Conservation (phyloP, 108 stramenopile species). For the Cylindrotheca fusiformis region DNA sequence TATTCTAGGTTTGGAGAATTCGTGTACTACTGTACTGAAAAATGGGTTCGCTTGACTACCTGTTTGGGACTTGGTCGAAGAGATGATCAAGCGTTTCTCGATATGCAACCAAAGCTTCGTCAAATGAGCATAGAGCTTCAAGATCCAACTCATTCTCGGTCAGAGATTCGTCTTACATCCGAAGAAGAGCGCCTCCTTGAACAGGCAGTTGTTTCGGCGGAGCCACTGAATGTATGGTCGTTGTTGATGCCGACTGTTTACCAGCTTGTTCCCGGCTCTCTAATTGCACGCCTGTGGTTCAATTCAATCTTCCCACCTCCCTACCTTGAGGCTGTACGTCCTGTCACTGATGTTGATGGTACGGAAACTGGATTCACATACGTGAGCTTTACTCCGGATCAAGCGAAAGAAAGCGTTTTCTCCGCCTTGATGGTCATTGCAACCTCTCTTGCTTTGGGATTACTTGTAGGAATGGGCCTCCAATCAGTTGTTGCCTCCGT, state of each 20-base stretch:
- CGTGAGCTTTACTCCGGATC: not conserved
- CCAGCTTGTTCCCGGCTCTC: constrained; percentile 50
- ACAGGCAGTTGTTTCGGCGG: constrained; percentile 29
- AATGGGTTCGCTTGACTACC: constrained; percentile 3
- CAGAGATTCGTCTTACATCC: constrained; percentile 14
- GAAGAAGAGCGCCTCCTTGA: constrained; percentile 36
- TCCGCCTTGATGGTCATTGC: constrained; percentile 23
- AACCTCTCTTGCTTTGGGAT: constrained; percentile 39
- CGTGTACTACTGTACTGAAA: constrained; percentile 3
- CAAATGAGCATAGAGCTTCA: constrained; percentile 7
- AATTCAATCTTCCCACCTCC: constrained; percentile 29
- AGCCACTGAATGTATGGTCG: constrained; percentile 38
- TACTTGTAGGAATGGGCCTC: constrained; percentile 35
- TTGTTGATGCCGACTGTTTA: constrained; percentile 51
- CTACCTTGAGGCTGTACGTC: not conserved
- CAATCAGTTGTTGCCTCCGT: constrained; percentile 10
- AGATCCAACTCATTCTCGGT: constrained; percentile 19
- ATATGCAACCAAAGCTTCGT: constrained; percentile 22
- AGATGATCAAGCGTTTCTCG: constrained; percentile 6
- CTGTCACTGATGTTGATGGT: not conserved
- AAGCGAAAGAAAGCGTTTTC: not conserved
- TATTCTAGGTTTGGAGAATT: constrained; percentile 13
- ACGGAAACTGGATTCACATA: not conserved
- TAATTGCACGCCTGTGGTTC: constrained; percentile 51
- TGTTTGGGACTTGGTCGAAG: constrained; percentile 26